These are phyloP conservation scores for Pythium rishiriense DNA, from an alignment of 352 stramenopile species.

Conservation along the genomic window DNA sequence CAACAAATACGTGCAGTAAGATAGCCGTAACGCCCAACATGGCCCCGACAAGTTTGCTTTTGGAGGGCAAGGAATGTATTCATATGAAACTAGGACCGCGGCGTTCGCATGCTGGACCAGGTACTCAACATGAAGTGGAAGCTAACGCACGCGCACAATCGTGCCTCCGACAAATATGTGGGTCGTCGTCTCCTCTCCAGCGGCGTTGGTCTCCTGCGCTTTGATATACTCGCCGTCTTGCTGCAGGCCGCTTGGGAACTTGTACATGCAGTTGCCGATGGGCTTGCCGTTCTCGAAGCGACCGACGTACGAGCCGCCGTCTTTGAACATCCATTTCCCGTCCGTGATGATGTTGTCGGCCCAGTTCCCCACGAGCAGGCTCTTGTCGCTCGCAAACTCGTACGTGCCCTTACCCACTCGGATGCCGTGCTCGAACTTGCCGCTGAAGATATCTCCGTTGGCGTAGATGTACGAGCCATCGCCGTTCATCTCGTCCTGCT, in stretches of 20 bases:
- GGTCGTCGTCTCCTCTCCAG: slow-evolving; percentile 46
- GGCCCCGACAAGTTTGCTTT: not conserved
- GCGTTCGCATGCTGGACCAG: too few relatives aligned
- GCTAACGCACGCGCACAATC: slow-evolving; percentile 70
- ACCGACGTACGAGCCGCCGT: slow-evolving; percentile 79
- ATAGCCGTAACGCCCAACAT: not conserved
- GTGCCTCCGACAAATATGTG: slow-evolving; percentile 74
- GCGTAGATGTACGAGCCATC: slow-evolving; percentile 92
- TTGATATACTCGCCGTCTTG: slow-evolving; percentile 88
- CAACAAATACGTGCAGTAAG: slow-evolving; percentile 94
- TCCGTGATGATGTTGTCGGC: slow-evolving; percentile 82
- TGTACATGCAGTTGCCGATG: slow-evolving; percentile 86
- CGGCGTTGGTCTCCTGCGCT: slow-evolving; percentile 38
- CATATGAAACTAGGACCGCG: not conserved
- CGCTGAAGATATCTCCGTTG: slow-evolving; percentile 91
- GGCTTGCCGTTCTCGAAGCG: slow-evolving; percentile 86
- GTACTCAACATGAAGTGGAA: too few relatives aligned
- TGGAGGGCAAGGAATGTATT: not conserved
- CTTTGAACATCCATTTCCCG: slow-evolving; percentile 92
- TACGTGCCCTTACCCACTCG: slow-evolving; percentile 89
- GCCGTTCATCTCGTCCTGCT: slow-evolving; percentile 80
- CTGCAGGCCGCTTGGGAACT: slow-evolving; percentile 84
- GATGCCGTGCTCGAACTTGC: slow-evolving; percentile 76
- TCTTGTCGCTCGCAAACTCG: slow-evolving; percentile 84
- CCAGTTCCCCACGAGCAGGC: slow-evolving; percentile 87